Evolutionary conservation across 192 early-diverging fungal species (phyloP).

Genomic region (Coemansia sp.): DNA sequence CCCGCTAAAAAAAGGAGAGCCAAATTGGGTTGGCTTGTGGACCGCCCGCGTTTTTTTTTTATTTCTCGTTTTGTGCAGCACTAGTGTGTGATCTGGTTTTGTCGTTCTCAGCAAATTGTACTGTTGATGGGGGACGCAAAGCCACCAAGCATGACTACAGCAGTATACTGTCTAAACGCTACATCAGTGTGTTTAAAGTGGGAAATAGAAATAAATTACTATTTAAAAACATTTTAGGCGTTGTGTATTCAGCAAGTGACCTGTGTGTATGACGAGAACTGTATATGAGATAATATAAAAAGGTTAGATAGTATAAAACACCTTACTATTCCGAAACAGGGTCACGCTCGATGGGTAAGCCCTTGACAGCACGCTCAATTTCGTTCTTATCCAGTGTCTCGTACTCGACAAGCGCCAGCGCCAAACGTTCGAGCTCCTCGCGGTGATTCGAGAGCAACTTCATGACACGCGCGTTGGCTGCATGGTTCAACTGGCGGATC

Average conservation of each 20-base stretch:
- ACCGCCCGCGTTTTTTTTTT: conserved; percentile 8
- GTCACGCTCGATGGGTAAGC: conserved; percentile 53
- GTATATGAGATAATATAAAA: background rate
- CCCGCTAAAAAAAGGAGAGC: conserved; percentile 25
- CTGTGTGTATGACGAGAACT: background rate
- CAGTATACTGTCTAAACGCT: background rate
- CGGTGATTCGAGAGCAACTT: conserved; percentile 73
- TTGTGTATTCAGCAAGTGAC: background rate
- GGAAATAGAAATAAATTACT: conserved; percentile 2
- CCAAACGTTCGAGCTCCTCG: conserved; percentile 88
- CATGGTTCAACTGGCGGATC: conserved; percentile 75
- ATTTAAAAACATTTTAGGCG: background rate
- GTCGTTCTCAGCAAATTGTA: conserved; percentile 5
- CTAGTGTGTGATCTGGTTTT: background rate
- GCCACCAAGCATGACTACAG: background rate
- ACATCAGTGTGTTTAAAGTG: conserved; percentile 4
- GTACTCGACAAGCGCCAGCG: conserved; percentile 89
- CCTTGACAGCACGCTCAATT: conserved; percentile 64
- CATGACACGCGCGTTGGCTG: conserved; percentile 69
- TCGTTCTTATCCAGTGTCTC: conserved; percentile 93
- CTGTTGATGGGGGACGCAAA: conserved; percentile 4
- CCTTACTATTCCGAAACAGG: conserved; percentile 12
- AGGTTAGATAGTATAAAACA: background rate
- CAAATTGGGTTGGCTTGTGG: background rate
- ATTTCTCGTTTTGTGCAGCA: background rate